Evolutionary conservation across 2,329 filamentous ascomycete species (phyloP), one percentile per base, ranked within the genome.

Genomic region (Akanthomyces muscarius): DNA sequence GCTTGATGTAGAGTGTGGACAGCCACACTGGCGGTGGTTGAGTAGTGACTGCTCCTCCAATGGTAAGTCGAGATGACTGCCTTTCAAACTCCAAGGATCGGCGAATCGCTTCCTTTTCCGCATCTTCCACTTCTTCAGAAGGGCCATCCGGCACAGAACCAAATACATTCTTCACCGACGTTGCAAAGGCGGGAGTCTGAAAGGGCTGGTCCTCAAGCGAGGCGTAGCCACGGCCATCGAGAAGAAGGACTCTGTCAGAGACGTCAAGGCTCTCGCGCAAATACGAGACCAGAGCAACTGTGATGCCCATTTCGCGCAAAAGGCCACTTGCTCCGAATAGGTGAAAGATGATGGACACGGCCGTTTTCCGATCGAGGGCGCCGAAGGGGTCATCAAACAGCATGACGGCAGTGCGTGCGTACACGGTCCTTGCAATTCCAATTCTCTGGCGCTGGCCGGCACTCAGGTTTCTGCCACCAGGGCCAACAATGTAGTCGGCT

Each of bases 311-410:
- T 44, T 61, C 59, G 23, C 51, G 48, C 21, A 61, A 30, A 3
- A 61, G 51, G 4, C 59, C 59, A 14, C 51, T 61, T 8, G 59
- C 59, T 16, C 59, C 59, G 16, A 61, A 61, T 3, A 61, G 18
- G 13, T 61, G 59, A 30, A 61, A 61, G 14, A 61, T 18, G 28
- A 61, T 61, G 21, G 59, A 61, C 11, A 61, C 59, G 8, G 59
- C 59, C 16, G 59, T 61, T 25, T 55, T 61, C 6, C 51, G 41
- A 16, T 61, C 59, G 18, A 61, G 59, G 10, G 51, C 23, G 8
- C 41, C 51, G 28, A 61, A 61, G 11, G 59, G 59, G 21, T 61
- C 59, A 16, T 61, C 59, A 10, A 61, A 61, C n/a, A 61, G 51
- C 59, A 61, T 61, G 3, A 61, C 59, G 8, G 59, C 48, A 6